These are phyloP conservation scores for Aspergillaceae sp. DNA, from an alignment of 2,329 filamentous ascomycete species.

Conservation along the genomic window DNA sequence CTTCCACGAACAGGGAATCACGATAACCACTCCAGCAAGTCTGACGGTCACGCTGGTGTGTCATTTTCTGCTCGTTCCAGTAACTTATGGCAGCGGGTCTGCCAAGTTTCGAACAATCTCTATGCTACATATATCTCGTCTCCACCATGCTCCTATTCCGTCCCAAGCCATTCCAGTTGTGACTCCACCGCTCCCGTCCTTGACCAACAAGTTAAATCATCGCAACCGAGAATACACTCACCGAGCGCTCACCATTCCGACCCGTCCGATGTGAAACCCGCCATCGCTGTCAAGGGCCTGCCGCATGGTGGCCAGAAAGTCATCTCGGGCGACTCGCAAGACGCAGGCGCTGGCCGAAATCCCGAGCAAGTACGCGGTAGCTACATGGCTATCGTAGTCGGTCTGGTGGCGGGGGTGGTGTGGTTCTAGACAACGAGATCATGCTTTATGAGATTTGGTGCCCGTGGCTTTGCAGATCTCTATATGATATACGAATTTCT, in stretches of 20 bases:
- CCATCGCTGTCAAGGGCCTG: not conserved
- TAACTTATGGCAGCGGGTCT: constrained; percentile 27
- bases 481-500: not conserved
- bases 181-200: not conserved
- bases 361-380: constrained; percentile 24
- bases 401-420: constrained; percentile 28
- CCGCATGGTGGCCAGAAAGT: constrained; percentile 4
- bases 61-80: constrained; percentile 7
- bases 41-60: not conserved
- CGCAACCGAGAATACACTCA: not conserved
- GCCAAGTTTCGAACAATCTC: constrained; percentile 9
- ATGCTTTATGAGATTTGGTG: not conserved
- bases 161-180: not conserved
- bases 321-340: constrained; percentile 15
- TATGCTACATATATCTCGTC: not conserved
- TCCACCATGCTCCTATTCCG: not conserved
- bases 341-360: constrained; percentile 15
- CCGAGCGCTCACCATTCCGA: not conserved
- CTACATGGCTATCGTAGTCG: constrained; percentile 31
- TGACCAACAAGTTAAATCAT: not conserved
- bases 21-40: constrained; percentile 4
- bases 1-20: not conserved
- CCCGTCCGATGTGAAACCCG: not conserved
- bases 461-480: not conserved
- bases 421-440: constrained; percentile 20